Percentiles rank a stretch among this genome's conserved stretches.
These are phyloP conservation scores for Phlebiopsis gigantea DNA, from an alignment of 768 basidiomycete genomes.

Conservation along the genomic window DNA sequence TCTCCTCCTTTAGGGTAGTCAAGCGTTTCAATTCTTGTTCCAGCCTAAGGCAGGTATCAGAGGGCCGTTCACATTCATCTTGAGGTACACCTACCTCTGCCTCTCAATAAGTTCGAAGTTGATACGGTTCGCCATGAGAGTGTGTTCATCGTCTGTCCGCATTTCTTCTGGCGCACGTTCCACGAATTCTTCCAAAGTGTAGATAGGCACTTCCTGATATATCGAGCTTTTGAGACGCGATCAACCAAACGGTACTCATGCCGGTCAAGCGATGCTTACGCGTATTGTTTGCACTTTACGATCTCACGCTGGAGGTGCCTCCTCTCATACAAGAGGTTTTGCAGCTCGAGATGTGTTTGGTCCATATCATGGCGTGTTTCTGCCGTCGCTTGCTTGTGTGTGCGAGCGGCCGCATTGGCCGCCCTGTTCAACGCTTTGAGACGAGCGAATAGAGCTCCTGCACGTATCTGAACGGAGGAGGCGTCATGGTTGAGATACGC, in stretches of 20 bases:
- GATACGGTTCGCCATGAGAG: constrained; percentile 82
- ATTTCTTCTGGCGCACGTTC: constrained; percentile 65
- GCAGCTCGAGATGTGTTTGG: constrained; percentile 78
- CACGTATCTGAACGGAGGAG: constrained; percentile 53
- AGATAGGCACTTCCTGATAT: constrained; percentile 81
- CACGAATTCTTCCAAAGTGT: constrained; percentile 63
- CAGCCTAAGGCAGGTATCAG: constrained; percentile 39
- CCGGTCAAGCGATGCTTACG: constrained; percentile 43
- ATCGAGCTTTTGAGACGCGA: constrained; percentile 51
- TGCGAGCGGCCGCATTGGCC: constrained; percentile 64
- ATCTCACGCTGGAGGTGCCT: constrained; percentile 89
- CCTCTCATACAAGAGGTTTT: constrained; percentile 87
- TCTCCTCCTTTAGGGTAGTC: constrained; percentile 63
- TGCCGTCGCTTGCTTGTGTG: constrained; percentile 64
- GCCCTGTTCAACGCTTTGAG: constrained; percentile 76
- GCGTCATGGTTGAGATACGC: constrained; percentile 39
- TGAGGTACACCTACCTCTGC: constrained; percentile 54
- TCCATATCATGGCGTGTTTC: constrained; percentile 87
- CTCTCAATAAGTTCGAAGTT: constrained; percentile 86
- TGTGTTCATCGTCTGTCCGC: constrained; percentile 64
- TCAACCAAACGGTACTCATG: background rate
- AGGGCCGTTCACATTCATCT: constrained; percentile 5
- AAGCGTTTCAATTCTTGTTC: constrained; percentile 70
- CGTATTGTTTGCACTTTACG: constrained; percentile 88
- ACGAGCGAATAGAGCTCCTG: constrained; percentile 71